Evolutionary conservation across 2,329 filamentous ascomycete genomes (phyloP), one percentile per base, ranked within the genome.

Genomic region (Colletotrichum orchidophilum): DNA sequence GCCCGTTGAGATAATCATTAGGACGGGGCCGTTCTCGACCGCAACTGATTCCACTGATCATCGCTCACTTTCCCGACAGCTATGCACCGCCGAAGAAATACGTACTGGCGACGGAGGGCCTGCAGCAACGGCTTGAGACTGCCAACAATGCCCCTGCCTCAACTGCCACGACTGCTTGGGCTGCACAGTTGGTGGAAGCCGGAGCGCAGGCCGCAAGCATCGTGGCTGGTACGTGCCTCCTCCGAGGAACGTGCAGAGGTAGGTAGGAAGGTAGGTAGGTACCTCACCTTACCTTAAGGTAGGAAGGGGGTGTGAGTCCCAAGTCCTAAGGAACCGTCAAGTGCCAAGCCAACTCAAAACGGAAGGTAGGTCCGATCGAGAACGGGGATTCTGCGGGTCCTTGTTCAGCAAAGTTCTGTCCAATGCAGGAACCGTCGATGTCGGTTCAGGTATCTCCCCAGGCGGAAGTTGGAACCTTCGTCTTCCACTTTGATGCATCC

Each of bases 21-120:
- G 54, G 27, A 71, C 68, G 68, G 68, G 57, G 50, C 52, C 31
- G 63, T 59, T 67, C 68, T 54, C 66, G 68, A 63, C 63, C 63
- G 33, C 49, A 66, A 33, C 58, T 57, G 39, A 63, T 26, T 15
- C 68, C 68, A 58, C 68, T 49, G 68, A 68, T 59, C 58, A 63
- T 71, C 58, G 31, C 33, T 26, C 58, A 54, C 63, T 71, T 58
- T 62, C 57, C 58, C 39, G 50, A 18, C 63, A 39, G 57, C 18
- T 46, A 52, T 35, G 53, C 58, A 52, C 49, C 9, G 27, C 18
- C 13, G 29, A 18, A 27, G 27, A 31, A 15, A 18, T 39, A 60
- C 35, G 35, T 29, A 42, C 18, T 26, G 24, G 21, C 46, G 57
- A 46, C 21, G 57, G 21, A 46, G 15, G 18, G 27, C 27, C 27